These are phyloP conservation scores for Hypoxylon sp. DNA, from an alignment of 2,329 filamentous ascomycete genomes.

Conservation along the genomic window DNA sequence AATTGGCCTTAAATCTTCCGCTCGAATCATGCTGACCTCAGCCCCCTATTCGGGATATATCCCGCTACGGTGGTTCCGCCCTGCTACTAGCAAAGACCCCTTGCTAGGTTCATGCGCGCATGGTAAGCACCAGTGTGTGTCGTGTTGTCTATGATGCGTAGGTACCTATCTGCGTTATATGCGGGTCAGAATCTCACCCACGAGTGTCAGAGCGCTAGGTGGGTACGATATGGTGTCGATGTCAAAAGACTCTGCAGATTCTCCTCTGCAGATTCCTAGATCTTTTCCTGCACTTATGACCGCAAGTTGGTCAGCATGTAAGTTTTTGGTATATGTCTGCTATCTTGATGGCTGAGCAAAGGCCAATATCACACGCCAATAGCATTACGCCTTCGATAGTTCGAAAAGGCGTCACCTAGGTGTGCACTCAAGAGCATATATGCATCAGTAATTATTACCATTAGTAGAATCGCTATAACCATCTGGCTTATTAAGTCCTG, in stretches of 20 bases:
- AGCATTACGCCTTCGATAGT: not conserved
- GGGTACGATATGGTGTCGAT: not conserved
- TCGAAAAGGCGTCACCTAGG: not conserved
- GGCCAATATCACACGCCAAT: not conserved
- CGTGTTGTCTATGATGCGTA: conserved; percentile 3
- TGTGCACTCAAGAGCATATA: not conserved
- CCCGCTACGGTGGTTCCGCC: conserved; percentile 14
- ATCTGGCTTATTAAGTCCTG: not conserved
- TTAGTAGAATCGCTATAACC: not conserved
- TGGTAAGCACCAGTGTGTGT: not conserved
- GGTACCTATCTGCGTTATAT: not conserved
- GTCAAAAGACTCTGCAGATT: not conserved
- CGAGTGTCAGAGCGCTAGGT: conserved; percentile 2
- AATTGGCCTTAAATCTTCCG: conserved; percentile 17
- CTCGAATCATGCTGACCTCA: conserved; percentile 17
- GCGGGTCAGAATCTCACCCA: conserved; percentile 9
- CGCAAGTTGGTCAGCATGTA: conserved; percentile 9
- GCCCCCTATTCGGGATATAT: conserved; percentile 24
- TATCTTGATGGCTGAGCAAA: not conserved
- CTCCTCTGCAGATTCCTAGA: not conserved
- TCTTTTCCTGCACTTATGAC: conserved; percentile 1
- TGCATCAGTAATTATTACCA: not conserved
- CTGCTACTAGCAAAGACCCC: not conserved
- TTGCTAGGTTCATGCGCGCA: conserved; percentile 3
- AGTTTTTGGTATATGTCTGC: not conserved